phyloP scores from a whole-genome alignment of 495 filamentous ascomycete genomes.

The Friedmanniomyces endolithicus region DNA sequence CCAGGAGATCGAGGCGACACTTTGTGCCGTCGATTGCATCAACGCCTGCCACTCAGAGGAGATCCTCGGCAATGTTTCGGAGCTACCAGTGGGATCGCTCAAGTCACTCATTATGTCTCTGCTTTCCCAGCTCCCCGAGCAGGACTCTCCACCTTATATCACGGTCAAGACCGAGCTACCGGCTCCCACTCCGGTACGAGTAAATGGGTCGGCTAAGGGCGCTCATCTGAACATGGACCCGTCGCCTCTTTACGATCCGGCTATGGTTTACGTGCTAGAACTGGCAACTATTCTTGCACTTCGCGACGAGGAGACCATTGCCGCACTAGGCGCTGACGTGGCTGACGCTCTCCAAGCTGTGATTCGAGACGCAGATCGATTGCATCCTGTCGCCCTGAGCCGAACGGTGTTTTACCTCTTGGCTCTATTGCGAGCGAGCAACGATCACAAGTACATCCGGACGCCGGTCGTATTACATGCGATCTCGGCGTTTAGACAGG shows the following conservation, averaged over 20 bases:
- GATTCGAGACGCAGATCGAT: conserved; percentile 61
- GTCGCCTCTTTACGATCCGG: conserved; percentile 68
- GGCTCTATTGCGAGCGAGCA: conserved; percentile 69
- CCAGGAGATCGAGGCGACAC: conserved; percentile 88
- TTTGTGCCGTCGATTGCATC: conserved; percentile 89
- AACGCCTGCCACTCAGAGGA: conserved; percentile 76
- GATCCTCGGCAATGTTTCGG: conserved; percentile 72
- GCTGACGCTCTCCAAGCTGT: conserved; percentile 68
- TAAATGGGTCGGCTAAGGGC: conserved; percentile 43
- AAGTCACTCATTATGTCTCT: conserved; percentile 58
- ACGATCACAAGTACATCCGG: conserved; percentile 81
- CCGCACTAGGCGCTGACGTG: conserved; percentile 59
- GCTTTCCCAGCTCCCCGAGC: conserved; percentile 74
- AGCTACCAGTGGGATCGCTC: conserved; percentile 55
- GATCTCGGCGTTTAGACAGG: conserved; percentile 73
- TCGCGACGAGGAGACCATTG: conserved; percentile 59
- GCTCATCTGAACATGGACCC: conserved; percentile 18
- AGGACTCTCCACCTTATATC: conserved; percentile 68
- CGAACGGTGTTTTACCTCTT: conserved; percentile 79
- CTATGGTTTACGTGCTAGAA: conserved; percentile 77
- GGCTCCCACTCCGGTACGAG: conserved; percentile 34
- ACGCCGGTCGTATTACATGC: conserved; percentile 87
- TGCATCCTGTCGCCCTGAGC: conserved; percentile 70
- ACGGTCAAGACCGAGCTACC: conserved; percentile 74
- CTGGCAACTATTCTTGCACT: conserved; percentile 75